phyloP scores from a whole-genome alignment of 2,329 filamentous ascomycete genomes.

The Nigrospora osmanthi region DNA sequence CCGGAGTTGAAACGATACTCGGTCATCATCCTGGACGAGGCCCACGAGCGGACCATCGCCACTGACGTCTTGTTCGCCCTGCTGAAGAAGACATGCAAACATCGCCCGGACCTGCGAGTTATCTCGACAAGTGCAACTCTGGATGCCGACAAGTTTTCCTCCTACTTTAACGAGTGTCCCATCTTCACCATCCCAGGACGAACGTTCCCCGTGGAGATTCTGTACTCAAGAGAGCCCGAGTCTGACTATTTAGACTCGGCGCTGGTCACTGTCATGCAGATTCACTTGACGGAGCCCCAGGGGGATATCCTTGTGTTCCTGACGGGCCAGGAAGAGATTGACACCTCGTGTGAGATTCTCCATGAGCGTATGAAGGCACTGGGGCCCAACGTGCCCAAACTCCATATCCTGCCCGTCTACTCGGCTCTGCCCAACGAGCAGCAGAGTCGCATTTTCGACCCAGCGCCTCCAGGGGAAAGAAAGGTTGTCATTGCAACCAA shows the following conservation, averaged over 20 bases:
- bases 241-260: constrained; percentile 92
- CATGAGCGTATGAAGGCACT: constrained; percentile 95
- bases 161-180: constrained; percentile 91
- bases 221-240: constrained; percentile 92
- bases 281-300: constrained; percentile 83
- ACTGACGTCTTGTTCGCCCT: constrained; percentile 94
- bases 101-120: constrained; percentile 80
- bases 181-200: constrained; percentile 95
- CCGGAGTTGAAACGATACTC: constrained; percentile 84
- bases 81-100: constrained; percentile 85
- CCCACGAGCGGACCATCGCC: constrained; percentile 92
- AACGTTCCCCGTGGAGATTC: constrained; percentile 90
- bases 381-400: constrained; percentile 81
- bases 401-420: constrained; percentile 94
- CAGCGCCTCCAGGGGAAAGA: constrained; percentile 73
- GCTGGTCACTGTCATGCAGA: constrained; percentile 96
- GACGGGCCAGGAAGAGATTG: constrained; percentile 96
- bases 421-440: constrained; percentile 88
- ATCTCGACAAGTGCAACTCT: constrained; percentile 96
- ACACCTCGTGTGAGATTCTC: constrained; percentile 86
- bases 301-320: constrained; percentile 96
- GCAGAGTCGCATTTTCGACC: constrained; percentile 91
- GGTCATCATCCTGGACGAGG: constrained; percentile 96
- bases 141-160: constrained; percentile 94
- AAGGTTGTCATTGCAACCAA: constrained; percentile 98